phyloP scores from a whole-genome alignment of 2,329 filamentous ascomycete genomes.

The Parascedosporium putredinis region DNA sequence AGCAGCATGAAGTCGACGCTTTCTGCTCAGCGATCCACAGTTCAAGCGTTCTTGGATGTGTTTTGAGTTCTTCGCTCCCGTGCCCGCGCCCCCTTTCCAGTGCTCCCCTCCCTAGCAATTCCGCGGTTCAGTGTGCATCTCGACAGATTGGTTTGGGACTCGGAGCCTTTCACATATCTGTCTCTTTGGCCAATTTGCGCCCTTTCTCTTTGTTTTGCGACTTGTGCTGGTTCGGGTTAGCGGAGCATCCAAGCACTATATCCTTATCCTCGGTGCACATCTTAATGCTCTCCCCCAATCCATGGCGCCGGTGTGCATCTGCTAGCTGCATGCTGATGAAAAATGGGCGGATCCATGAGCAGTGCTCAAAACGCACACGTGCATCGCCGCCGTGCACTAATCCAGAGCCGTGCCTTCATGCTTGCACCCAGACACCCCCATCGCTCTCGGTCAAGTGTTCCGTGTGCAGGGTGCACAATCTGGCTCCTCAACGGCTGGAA shows the following conservation, averaged over 20 bases:
- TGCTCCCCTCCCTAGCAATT: not conserved
- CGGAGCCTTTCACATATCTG: too few species aligned
- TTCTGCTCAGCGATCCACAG: too few species aligned
- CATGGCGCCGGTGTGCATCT: not conserved
- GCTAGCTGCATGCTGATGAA: not conserved
- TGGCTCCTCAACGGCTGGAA: not conserved
- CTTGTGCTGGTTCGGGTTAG: not conserved
- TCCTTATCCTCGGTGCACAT: not conserved
- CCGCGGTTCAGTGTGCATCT: too few species aligned
- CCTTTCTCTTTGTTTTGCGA: too few species aligned
- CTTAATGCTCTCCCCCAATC: not conserved
- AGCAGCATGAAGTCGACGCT: too few species aligned
- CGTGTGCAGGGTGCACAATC: conserved; percentile 1
- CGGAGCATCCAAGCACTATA: not conserved
- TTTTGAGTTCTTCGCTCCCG: too few species aligned
- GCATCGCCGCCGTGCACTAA: not conserved
- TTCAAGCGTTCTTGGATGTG: too few species aligned
- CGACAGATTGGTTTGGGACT: too few species aligned
- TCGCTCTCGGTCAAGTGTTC: not conserved
- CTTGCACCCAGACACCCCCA: too few species aligned
- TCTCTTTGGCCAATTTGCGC: not conserved
- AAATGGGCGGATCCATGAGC: too few species aligned
- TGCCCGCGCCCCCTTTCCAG: not conserved
- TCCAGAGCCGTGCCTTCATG: too few species aligned
- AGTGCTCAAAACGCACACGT: too few species aligned